Base-by-base conservation (phyloP, 352 stramenopile genomes). In the Phytophthora sp. region DNA sequence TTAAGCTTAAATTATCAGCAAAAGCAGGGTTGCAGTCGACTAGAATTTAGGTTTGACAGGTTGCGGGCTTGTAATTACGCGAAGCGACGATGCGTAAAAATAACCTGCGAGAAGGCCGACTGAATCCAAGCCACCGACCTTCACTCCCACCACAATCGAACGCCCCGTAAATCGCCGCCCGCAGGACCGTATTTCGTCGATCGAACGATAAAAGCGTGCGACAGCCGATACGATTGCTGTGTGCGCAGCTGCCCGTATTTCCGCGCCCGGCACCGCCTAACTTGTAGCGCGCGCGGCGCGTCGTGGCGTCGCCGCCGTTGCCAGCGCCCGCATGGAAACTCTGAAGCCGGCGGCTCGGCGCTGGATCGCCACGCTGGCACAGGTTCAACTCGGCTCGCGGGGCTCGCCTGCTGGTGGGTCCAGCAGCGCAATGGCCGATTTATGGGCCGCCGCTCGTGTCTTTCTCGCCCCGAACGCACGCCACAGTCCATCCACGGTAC, bases 61-160 rank as follows among this genome's bases (percentile, higher is more conserved):
- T 45, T 62, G 32, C 6, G 5, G 32, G 15, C 50, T 50, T 60
- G 58, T 67, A 67, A 67, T 61, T 67, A 67, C 51, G 48, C 42
- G 24, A 67, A 55, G 41, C 49, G 41, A 67, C 58, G 58, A 67
- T 43, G 42, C 50, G 50, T 62, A 67, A 67, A 67, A 67, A 61
- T 67, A 69, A 64, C 56, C 35, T 27, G 43, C 15, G 38, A 53
- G 38, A 48, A 51, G 18, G 32, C 18, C 6, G 58, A 59, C 52
- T 60, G 52, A 60, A 64, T 64, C 45, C 55, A 50, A 64, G 55
- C 50, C 55, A 59, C 23, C 5, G 13, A 42, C 50, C 48, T 35
- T 55, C 48, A 54, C 34, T 53, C 23, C 15, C 12, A 52, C 18
- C 32, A 61, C 51, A 66, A 66, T 62, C 44, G 42, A 54, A 66